A percentile compares a stretch with the other conserved stretches of the same genome.
Evolutionary conservation across 768 basidiomycete species (phyloP).

Genomic region (Tricholoma flavovirens): DNA sequence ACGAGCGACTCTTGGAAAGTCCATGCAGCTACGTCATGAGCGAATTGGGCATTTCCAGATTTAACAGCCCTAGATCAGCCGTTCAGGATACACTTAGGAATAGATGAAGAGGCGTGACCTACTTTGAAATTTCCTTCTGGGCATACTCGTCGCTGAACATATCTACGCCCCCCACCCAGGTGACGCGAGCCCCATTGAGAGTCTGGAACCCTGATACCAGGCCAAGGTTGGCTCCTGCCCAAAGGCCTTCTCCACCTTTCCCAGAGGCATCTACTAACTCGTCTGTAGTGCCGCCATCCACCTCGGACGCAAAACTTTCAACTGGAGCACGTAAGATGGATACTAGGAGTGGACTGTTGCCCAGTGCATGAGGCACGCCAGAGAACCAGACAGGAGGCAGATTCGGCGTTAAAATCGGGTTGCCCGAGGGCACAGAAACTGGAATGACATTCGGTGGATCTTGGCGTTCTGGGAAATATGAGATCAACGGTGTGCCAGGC

Average conservation of each 20-base stretch:
- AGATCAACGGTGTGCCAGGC: slow-evolving; percentile 75
- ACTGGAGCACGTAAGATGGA: slow-evolving; percentile 76
- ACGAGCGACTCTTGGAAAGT: slow-evolving; percentile 84
- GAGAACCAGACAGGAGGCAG: slow-evolving; percentile 70
- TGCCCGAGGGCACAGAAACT: slow-evolving; percentile 41
- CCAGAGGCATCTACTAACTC: slow-evolving; percentile 66
- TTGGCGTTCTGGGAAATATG: slow-evolving; percentile 77
- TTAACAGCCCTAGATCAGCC: slow-evolving; percentile 40
- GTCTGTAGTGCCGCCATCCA: slow-evolving; percentile 57
- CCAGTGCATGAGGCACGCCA: slow-evolving; percentile 59
- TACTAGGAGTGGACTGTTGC: slow-evolving; percentile 71
- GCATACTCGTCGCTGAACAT: slow-evolving; percentile 75
- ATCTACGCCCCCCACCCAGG: slow-evolving; percentile 78
- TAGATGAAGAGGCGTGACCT: slow-evolving; percentile 23
- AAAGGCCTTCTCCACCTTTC: slow-evolving; percentile 71
- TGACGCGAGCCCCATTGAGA: slow-evolving; percentile 64
- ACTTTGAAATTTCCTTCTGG: slow-evolving; percentile 56
- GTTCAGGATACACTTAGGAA: slow-evolving; percentile 1
- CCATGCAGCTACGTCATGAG: slow-evolving; percentile 76
- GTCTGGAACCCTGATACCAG: slow-evolving; percentile 91
- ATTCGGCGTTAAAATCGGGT: slow-evolving; percentile 42
- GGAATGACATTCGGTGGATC: slow-evolving; percentile 62
- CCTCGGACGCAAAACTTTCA: slow-evolving; percentile 72
- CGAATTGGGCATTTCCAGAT: slow-evolving; percentile 74
- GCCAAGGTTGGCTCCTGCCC: slow-evolving; percentile 73